These are phyloP conservation scores for Crithidia thermophila DNA, from an alignment of 208 protist genomes.

Conservation along the genomic window DNA sequence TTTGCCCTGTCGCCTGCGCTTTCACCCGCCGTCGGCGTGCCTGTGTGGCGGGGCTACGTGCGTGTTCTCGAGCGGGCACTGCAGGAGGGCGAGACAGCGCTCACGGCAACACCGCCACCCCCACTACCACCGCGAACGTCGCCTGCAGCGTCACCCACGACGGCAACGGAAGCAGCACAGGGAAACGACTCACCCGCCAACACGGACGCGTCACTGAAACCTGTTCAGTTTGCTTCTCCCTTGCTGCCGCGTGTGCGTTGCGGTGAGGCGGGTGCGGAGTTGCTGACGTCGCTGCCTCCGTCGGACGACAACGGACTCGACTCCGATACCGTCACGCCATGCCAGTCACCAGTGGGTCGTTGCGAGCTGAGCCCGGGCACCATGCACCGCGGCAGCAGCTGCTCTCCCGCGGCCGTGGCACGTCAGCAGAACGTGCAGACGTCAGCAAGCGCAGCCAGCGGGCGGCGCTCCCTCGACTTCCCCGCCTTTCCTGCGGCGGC, in stretches of 20 bases:
- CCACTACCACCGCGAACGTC: too few species aligned
- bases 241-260: background rate
- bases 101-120: background rate
- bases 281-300: background rate
- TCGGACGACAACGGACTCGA: background rate
- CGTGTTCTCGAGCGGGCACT: constrained; percentile 16
- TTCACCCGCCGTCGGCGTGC: background rate
- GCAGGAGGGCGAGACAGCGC: constrained; percentile 23
- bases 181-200: too few species aligned
- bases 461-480: constrained; percentile 2
- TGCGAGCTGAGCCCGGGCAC: background rate
- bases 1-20: background rate
- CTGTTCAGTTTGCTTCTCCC: background rate
- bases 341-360: constrained; percentile 16
- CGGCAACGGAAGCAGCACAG: background rate
- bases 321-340: constrained; percentile 5
- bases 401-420: background rate
- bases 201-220: too few species aligned
- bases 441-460: background rate
- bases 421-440: background rate
- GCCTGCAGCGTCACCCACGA: background rate
- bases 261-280: background rate
- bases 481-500: background rate
- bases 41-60: constrained; percentile 10
- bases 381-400: background rate